Evolutionary conservation across 148 eudicot genomes (phyloP).

Genomic region (Arctostaphylos glauca): DNA sequence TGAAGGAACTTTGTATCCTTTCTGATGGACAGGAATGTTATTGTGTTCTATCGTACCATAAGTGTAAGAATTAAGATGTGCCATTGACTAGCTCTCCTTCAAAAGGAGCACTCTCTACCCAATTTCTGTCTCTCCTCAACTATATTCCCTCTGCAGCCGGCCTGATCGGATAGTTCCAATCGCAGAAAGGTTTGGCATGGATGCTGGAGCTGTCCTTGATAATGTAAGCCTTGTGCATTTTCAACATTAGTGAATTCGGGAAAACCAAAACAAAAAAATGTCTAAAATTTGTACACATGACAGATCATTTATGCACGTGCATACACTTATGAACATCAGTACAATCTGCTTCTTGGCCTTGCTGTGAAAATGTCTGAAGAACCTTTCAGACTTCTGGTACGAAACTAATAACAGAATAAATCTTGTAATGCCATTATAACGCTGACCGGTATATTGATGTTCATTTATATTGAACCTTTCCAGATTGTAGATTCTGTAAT

Average conservation of each 20-base stretch:
- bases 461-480: neutral
- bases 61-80: neutral
- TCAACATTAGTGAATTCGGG: neutral
- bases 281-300: neutral
- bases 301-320: conserved; percentile 99
- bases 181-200: conserved; percentile 99
- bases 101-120: neutral
- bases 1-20: conserved; percentile 99
- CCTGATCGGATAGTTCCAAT: conserved; percentile 95
- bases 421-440: neutral
- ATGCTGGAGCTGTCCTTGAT: conserved; percentile 93
- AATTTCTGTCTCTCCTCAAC: conserved; percentile 29
- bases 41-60: neutral
- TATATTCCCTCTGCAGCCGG: conserved; percentile 50
- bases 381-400: conserved; percentile 88
- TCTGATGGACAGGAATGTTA: conserved; percentile 6
- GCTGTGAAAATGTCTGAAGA: conserved; percentile 99
- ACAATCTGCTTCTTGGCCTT: conserved; percentile 89
- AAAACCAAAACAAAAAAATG: conserved; percentile 5
- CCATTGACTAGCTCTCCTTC: neutral
- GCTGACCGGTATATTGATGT: conserved; percentile 17
- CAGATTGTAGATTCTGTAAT: conserved; percentile 93
- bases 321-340: conserved; percentile 96
- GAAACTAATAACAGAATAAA: conserved; percentile 13
- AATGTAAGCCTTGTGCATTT: conserved; percentile 44